Base-by-base conservation (phyloP, 164 flowering plant genomes). In the Malania oleifera region DNA sequence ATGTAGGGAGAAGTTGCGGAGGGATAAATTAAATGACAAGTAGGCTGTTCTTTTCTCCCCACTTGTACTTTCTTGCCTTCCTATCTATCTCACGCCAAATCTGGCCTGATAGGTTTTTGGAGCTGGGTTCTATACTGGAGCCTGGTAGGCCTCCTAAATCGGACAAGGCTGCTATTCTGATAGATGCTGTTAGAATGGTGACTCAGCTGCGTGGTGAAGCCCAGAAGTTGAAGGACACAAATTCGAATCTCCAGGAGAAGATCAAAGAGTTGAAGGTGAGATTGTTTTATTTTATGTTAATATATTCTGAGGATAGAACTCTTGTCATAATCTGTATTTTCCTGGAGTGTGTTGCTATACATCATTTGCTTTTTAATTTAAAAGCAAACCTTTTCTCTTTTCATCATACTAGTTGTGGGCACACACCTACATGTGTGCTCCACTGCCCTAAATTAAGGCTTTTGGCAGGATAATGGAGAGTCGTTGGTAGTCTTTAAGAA, bases 111-210 rank as follows among this genome's bases (percentile, higher is more conserved):
- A 89, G 96, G 83, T 92, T 92, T 72, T 11, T 86, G 72, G 98
- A 92, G 65, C 73, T 92, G 69, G 90, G 76, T 49, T 69, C 91
- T 23, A 67, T 89, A 29, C 67, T 92, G 64, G 96, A 89, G 61
- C 98, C 96, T 66, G 97, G 90, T 67, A 82, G 83, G 71, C 85
- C 85, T 56, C 90, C 92, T 17, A 90, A 90, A 67, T 77, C 85
- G 25, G 96, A 92, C 75, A 92, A 92, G 76, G 66, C 87, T 57
- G 89, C 88, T 29, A 80, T 92, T 41, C 66, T 92, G 76, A 61
- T 76, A 75, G 98, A 92, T 74, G 97, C 97, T 59, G 82, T 81
- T 58, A 84, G 89, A 38, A 75, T 87, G 85, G 88, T 92, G 58
- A 77, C 79, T 62, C 96, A 89, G 65, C 70, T 89, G 48, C 73